Evolutionary conservation across 176 grass and related monocot species (phyloP).

Genomic region (Oryza meyeriana): DNA sequence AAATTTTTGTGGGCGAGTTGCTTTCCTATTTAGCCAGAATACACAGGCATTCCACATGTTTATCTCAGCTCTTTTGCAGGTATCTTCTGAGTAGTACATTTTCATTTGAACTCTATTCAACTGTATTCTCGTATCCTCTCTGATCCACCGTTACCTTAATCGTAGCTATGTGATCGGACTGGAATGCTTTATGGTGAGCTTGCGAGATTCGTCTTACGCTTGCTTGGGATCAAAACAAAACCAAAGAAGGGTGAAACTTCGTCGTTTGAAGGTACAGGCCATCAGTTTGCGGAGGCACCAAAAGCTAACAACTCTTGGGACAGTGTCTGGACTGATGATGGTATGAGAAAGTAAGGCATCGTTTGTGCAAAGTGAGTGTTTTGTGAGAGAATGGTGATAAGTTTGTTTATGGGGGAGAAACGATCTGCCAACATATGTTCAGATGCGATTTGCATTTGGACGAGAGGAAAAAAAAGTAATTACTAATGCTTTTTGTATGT

Average conservation of each 20-base stretch:
- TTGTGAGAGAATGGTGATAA: not conserved
- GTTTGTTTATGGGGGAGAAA: constrained; percentile 15
- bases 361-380: not conserved
- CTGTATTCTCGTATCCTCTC: not conserved
- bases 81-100: constrained; percentile 20
- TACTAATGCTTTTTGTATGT: constrained; percentile 2
- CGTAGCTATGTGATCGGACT: constrained; percentile 69
- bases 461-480: constrained; percentile 18
- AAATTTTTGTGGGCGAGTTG: constrained; percentile 86
- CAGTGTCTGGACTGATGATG: constrained; percentile 53
- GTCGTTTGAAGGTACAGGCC: constrained; percentile 9
- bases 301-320: constrained; percentile 69
- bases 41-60: constrained; percentile 93
- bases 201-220: constrained; percentile 51
- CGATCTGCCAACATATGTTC: not conserved
- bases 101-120: not conserved
- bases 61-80: constrained; percentile 69
- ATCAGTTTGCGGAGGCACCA: constrained; percentile 31
- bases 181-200: constrained; percentile 83
- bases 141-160: not conserved
- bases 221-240: constrained; percentile 68
- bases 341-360: constrained; percentile 36
- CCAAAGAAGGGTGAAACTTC: constrained; percentile 43
- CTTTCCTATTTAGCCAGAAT: constrained; percentile 73
- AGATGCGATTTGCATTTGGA: constrained; percentile 19